Evolutionary conservation across 176 grass and related monocot genomes (phyloP), one percentile per base, ranked within the genome.

Genomic region (Zea luxurians): DNA sequence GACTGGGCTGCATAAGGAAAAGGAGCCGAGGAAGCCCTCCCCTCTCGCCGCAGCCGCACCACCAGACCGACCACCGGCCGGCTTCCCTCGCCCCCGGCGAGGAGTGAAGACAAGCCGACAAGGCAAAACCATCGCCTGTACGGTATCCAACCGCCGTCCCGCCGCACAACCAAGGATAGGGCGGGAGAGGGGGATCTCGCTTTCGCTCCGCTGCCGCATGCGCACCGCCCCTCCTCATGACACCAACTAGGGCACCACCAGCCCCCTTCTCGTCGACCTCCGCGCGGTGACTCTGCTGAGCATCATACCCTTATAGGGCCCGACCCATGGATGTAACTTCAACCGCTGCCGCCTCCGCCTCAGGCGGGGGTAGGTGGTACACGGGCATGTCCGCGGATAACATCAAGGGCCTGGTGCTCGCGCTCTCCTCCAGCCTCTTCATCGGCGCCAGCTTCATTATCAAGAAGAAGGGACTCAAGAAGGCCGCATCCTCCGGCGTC

Each of bases 381-480:
- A 84, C 73, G 40, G 92, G 92, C 46, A 91, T 94, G 92, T 94
- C 92, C 2, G 48, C 86, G 11, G 89, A 94, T 61, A 94, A 94
- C 80, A 87, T 94, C 66, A 91, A 91, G 73, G 92, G 92, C 34
- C 62, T 94, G 37, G 58, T 91, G 12, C 86, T 94, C 18, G 89
- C 89, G 6, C 80, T 94, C n/a, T 99, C 92, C 17, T 99, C 96
- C 81, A 99, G 96, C 86, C 68, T 94, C 60, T 99, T 99, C 64
- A 99, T 99, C 78, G 96, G 96, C 37, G 90, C 89, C 57, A 99
- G 96, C 88, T 99, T 99, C 83, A 99, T 99, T 85, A 90, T 99
- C 69, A 99, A 99, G 92, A 99, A 99, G 86, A 99, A 99, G 84
- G 96, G 96, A 79, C 92, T 94, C 80, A 91, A 94, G 86, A 94